Conservation (phyloP, 2,329 filamentous ascomycete species). For the Neopestalotiopsis rosae region DNA sequence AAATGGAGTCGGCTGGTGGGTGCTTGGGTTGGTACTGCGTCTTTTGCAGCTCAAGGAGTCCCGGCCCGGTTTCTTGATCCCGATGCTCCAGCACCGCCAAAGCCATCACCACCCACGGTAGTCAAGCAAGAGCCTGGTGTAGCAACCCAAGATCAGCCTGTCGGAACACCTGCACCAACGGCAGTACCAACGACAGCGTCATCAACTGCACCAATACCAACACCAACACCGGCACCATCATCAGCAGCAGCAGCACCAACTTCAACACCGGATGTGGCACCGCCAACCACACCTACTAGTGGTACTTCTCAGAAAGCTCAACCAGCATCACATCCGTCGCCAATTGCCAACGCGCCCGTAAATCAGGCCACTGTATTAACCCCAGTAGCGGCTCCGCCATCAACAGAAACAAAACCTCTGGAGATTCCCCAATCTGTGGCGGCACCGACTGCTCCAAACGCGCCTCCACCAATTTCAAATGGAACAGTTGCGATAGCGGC, state of each 20-base stretch:
- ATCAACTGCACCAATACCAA: neutral
- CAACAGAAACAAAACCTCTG: neutral
- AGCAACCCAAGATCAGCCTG: slow-evolving; percentile 7
- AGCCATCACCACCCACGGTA: slow-evolving; percentile 21
- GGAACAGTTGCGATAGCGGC: neutral
- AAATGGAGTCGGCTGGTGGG: slow-evolving; percentile 83
- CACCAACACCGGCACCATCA: neutral
- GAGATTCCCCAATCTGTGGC: neutral
- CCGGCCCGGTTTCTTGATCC: slow-evolving; percentile 73
- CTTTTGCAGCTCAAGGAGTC: slow-evolving; percentile 74
- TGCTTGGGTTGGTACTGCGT: slow-evolving; percentile 77
- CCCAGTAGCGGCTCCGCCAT: neutral
- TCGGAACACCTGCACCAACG: neutral
- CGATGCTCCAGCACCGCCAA: slow-evolving; percentile 34
- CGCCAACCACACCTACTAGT: neutral
- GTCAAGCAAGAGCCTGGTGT: slow-evolving; percentile 17
- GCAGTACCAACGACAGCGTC: neutral
- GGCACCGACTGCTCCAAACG: neutral
- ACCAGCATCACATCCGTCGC: neutral
- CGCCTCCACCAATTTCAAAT: neutral
- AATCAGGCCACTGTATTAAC: slow-evolving; percentile 16
- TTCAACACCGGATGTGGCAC: neutral
- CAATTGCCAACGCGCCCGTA: neutral
- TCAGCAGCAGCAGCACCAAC: neutral
- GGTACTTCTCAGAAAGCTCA: neutral